Evolutionary conservation across 208 protist species (phyloP).

Genomic region (Cochliopodium minus): DNA sequence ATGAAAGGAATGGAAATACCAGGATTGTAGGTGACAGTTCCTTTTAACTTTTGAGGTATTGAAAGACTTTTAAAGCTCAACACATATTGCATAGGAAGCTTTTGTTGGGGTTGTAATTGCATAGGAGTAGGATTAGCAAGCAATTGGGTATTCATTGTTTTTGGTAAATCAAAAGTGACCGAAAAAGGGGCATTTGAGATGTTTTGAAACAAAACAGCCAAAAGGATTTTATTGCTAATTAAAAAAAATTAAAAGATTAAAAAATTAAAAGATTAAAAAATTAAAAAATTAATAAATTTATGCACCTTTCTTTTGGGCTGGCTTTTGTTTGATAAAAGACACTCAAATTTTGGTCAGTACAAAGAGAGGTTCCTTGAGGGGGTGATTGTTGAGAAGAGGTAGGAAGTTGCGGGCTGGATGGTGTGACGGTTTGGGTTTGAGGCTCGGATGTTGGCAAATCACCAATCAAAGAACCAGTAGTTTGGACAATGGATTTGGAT

Average conservation of each 20-base stretch:
- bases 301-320: no score
- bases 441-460: neutral
- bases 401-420: neutral
- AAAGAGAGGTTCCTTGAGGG: neutral
- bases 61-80: no score
- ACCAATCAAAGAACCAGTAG: neutral
- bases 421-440: neutral
- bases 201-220: no score
- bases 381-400: neutral
- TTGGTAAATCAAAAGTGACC: neutral
- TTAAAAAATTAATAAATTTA: no score
- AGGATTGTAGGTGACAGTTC: neutral
- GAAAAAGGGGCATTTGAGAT: no score
- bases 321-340: no score
- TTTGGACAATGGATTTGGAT: neutral
- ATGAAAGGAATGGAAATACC: neutral
- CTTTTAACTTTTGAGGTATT: neutral
- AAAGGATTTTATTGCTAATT: no score
- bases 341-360: neutral
- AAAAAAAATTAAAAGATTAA: no score
- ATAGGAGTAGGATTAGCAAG: neutral
- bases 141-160: neutral
- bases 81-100: no score
- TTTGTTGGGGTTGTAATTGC: no score
- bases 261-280: no score